These are phyloP conservation scores for Coemansia sp. DNA, from an alignment of 192 early-diverging fungal species.

Conservation along the genomic window DNA sequence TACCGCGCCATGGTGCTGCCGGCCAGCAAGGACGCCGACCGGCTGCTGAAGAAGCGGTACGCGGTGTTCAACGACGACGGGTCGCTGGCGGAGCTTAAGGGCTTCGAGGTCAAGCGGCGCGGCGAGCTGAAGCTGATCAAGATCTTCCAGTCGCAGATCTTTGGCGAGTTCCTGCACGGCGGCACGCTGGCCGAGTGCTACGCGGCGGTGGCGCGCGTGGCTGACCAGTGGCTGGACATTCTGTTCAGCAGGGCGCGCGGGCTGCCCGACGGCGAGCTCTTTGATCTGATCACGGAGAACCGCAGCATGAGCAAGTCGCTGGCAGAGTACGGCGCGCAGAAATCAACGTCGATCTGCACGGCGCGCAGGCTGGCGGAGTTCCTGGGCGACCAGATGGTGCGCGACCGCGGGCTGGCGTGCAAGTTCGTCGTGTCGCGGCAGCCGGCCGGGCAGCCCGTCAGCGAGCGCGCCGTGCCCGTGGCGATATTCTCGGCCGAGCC, in stretches of 20 bases:
- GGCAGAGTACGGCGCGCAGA: slow-evolving; percentile 90
- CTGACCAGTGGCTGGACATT: slow-evolving; percentile 94
- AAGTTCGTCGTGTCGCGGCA: slow-evolving; percentile 90
- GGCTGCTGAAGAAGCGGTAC: slow-evolving; percentile 96
- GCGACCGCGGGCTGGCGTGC: slow-evolving; percentile 94
- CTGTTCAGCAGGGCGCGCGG: slow-evolving; percentile 79
- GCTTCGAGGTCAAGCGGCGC: slow-evolving; percentile 98
- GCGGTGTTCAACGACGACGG: slow-evolving; percentile 98
- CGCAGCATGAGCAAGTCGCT: slow-evolving; percentile 93
- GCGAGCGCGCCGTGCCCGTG: slow-evolving; percentile 92
- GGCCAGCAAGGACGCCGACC: slow-evolving; percentile 91
- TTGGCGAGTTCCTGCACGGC: slow-evolving; percentile 91
- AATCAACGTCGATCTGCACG: slow-evolving; percentile 93
- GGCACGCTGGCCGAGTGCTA: slow-evolving; percentile 85
- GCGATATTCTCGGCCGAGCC: slow-evolving; percentile 89
- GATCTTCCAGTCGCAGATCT: slow-evolving; percentile 93
- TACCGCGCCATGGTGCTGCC: slow-evolving; percentile 98
- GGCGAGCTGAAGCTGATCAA: slow-evolving; percentile 99
- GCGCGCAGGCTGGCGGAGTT: slow-evolving; percentile 95
- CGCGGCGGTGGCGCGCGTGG: slow-evolving; percentile 78
- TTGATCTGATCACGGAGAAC: slow-evolving; percentile 97
- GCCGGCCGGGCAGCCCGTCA: slow-evolving; percentile 80
- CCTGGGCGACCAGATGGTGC: slow-evolving; percentile 96
- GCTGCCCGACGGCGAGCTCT: slow-evolving; percentile 82
- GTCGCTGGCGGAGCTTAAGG: slow-evolving; percentile 92